Evolutionary conservation across 306 rosid genomes (phyloP).

Genomic region (Morella rubra): DNA sequence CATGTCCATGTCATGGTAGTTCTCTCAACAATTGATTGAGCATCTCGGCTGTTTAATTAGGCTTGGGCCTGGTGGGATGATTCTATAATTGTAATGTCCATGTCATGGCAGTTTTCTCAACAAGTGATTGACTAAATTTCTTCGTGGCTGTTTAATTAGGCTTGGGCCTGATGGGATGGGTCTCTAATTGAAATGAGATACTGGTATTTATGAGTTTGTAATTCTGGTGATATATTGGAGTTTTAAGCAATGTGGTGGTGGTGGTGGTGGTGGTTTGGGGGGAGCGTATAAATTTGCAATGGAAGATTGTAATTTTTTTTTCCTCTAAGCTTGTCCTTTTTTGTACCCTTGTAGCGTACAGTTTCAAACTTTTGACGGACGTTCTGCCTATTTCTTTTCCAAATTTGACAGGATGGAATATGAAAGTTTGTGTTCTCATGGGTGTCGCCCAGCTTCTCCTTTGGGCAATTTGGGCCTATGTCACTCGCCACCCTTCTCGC

Average conservation of each 20-base stretch:
- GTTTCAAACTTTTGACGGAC: background rate
- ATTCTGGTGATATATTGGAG: background rate
- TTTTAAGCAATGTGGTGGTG: background rate
- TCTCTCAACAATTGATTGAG: too few species aligned
- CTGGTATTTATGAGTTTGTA: background rate
- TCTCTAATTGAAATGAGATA: background rate
- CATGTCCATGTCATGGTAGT: too few species aligned
- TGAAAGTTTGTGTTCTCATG: slow-evolving; percentile 69
- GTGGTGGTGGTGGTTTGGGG: background rate
- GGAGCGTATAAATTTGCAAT: background rate
- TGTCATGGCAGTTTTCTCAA: background rate
- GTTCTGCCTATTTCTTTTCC: background rate
- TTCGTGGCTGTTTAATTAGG: background rate
- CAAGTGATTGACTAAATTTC: background rate
- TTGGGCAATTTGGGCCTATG: slow-evolving; percentile 66
- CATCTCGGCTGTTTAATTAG: too few species aligned
- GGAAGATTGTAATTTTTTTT: background rate
- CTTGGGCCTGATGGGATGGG: background rate
- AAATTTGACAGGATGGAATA: slow-evolving; percentile 67
- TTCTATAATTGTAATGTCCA: background rate
- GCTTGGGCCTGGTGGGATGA: background rate
- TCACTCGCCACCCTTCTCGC: slow-evolving; percentile 59
- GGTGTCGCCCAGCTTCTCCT: slow-evolving; percentile 55
- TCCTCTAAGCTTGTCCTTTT: background rate
- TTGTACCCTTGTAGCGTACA: background rate